phyloP scores from a whole-genome alignment of 306 rosid genomes.

The Myrica gale region DNA sequence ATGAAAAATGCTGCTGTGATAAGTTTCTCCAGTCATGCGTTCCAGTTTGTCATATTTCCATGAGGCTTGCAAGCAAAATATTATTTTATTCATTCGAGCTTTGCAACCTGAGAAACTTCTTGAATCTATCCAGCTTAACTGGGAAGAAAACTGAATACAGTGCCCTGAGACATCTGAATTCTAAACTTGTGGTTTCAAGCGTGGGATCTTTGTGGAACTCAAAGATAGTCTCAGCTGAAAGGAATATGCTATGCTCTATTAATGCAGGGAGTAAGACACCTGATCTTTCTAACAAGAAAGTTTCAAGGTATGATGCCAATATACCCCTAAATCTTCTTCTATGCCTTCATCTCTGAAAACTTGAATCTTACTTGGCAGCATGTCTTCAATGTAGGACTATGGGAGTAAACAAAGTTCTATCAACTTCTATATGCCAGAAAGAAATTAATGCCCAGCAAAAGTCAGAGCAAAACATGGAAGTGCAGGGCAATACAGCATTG shows the following conservation, averaged over 20 bases:
- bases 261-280: slow-evolving; percentile 45
- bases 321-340: slow-evolving; percentile 17
- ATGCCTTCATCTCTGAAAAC: slow-evolving; percentile 10
- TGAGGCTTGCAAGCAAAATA: slow-evolving; percentile 17
- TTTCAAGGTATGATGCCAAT: slow-evolving; percentile 44
- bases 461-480: slow-evolving; percentile 37
- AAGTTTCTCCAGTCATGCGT: background rate
- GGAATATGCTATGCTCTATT: slow-evolving; percentile 42
- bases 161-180: slow-evolving; percentile 35
- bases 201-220: slow-evolving; percentile 38
- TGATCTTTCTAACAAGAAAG: slow-evolving; percentile 45
- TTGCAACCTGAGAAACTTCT: slow-evolving; percentile 23
- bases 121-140: slow-evolving; percentile 42
- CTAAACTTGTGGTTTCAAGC: slow-evolving; percentile 36
- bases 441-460: slow-evolving; percentile 29
- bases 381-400: slow-evolving; percentile 37
- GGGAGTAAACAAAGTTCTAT: slow-evolving; percentile 37
- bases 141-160: slow-evolving; percentile 37
- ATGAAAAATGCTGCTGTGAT: background rate
- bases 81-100: slow-evolving; percentile 18
- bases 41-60: slow-evolving; percentile 15
- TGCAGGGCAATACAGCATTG: slow-evolving; percentile 30
- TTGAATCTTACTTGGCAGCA: slow-evolving; percentile 23
- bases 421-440: slow-evolving; percentile 38
- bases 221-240: slow-evolving; percentile 42